Evolutionary conservation across 1,284 basidiomycete species (phyloP), one percentile per base, ranked within the genome.

Genomic region (Austroboletus rostrupii): DNA sequence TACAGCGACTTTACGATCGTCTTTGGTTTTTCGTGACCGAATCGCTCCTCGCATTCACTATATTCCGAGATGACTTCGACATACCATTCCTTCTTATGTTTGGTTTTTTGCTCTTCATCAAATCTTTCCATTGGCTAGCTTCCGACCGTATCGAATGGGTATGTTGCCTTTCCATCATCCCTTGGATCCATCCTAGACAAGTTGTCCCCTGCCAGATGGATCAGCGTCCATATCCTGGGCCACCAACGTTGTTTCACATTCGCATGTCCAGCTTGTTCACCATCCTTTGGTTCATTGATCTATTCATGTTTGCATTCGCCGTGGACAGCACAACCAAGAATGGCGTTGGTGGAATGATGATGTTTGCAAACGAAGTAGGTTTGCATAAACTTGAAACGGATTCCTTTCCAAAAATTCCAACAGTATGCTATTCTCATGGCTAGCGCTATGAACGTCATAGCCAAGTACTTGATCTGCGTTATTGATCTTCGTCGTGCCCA

Each of bases 1-100:
- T 49, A 3, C 64, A 95, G 92, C 88, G 95, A 41, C 76, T 99
- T 1, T 97, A 97, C 69, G 96, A 99, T 66, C 80, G 92, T 54
- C 79, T 92, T 39, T 98, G 97, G 96, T 95, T 96, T 73, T 97
- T 97, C 69, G 82, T 98, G 48, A 98, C 95, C 1, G 96, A 99
- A 68, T 95, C 92, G 7, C 76, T 99, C 36, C 75, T 99, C 43
- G 96, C 96, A 3, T 89, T 98, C 65, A 96, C 96, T 28, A 97
- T 98, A 60, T 99, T 99, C 72, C 80, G 94, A 50, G 90, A 94
- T 67, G 90, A 93, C 68, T 92, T 94, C 67, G 90, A 97, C 68
- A 81, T 88, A n/a, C 83, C 86, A 1, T 98, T 98, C 66, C 87
- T 87, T 33, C 73, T 95, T 57, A 90, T 97, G 80, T 98, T 97